These are phyloP conservation scores for Gryganskiella cystojenkinii DNA, from an alignment of 192 early-diverging fungal genomes.

Conservation along the genomic window DNA sequence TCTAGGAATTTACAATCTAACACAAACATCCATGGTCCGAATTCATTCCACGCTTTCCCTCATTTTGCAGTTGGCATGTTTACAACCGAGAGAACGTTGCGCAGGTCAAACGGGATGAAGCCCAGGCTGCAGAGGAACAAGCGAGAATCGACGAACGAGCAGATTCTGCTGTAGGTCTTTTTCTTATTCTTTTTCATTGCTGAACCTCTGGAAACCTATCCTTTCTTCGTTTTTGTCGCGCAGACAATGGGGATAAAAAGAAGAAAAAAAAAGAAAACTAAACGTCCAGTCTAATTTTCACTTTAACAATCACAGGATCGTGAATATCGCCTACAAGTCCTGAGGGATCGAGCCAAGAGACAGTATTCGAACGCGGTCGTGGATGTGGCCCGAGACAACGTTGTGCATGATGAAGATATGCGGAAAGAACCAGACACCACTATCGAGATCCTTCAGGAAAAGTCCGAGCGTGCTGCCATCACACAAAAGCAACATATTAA, in stretches of 20 bases:
- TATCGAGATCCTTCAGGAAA: too few species aligned
- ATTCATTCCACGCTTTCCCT: not conserved
- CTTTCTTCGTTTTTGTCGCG: too few species aligned
- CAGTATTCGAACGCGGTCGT: slow-evolving; percentile 9
- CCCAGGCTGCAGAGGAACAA: slow-evolving; percentile 68
- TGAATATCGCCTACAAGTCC: slow-evolving; percentile 64
- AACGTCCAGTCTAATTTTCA: too few species aligned
- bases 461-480: too few species aligned
- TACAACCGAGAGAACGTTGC: slow-evolving; percentile 79
- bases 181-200: not conserved
- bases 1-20: too few species aligned
- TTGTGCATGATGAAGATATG: too few species aligned
- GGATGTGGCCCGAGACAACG: not conserved
- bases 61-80: slow-evolving; percentile 73
- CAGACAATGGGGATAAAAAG: too few species aligned
- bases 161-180: slow-evolving; percentile 62
- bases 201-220: too few species aligned
- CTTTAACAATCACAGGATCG: slow-evolving; percentile 56
- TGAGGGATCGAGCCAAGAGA: slow-evolving; percentile 59
- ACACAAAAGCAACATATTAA: slow-evolving; percentile 57
- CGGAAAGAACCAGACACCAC: too few species aligned
- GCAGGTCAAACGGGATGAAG: slow-evolving; percentile 74
- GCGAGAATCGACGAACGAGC: slow-evolving; percentile 59
- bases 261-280: too few species aligned
- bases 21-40: too few species aligned